Conservation (phyloP, 768 basidiomycete genomes). For the Sarcomyxa edulis region DNA sequence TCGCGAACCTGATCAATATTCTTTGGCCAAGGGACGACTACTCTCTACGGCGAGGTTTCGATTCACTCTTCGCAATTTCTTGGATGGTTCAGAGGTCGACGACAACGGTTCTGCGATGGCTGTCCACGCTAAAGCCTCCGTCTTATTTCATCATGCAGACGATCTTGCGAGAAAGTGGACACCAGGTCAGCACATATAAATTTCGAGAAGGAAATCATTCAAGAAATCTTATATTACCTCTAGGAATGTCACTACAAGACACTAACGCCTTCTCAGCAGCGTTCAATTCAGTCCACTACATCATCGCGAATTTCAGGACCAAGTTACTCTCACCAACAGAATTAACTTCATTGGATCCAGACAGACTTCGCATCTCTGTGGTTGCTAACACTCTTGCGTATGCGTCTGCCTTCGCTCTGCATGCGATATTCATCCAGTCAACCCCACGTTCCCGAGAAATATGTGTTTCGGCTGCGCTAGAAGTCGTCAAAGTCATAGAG, state of each 20-base stretch:
- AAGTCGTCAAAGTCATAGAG: slow-evolving; percentile 37
- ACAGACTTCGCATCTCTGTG: slow-evolving; percentile 28
- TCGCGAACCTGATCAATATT: slow-evolving; percentile 12
- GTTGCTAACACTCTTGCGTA: slow-evolving; percentile 44
- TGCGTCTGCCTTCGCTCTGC: slow-evolving; percentile 47
- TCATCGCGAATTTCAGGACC: slow-evolving; percentile 35
- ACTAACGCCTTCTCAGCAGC: slow-evolving; percentile 34
- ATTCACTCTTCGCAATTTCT: slow-evolving; percentile 45
- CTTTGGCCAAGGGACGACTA: slow-evolving; percentile 40
- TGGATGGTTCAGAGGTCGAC: slow-evolving; percentile 27
- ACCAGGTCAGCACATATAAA: slow-evolving; percentile 37
- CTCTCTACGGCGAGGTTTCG: slow-evolving; percentile 38
- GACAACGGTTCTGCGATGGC: slow-evolving; percentile 33
- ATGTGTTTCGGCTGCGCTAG: slow-evolving; percentile 37
- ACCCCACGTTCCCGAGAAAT: slow-evolving; percentile 35
- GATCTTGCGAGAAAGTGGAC: slow-evolving; percentile 46
- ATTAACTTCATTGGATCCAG: slow-evolving; percentile 26
- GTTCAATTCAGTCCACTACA: slow-evolving; percentile 38
- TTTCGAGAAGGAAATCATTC: slow-evolving; percentile 1
- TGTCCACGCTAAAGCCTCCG: slow-evolving; percentile 47
- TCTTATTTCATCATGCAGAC: slow-evolving; percentile 54
- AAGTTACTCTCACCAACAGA: slow-evolving; percentile 28
- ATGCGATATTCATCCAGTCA: slow-evolving; percentile 39
- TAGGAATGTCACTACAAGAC: slow-evolving; percentile 38
- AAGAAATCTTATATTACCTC: slow-evolving; percentile 1